Evolutionary conservation across 2,329 filamentous ascomycete genomes (phyloP), one percentile per base, ranked within the genome.

Genomic region (Hymenoscyphus infarciens): DNA sequence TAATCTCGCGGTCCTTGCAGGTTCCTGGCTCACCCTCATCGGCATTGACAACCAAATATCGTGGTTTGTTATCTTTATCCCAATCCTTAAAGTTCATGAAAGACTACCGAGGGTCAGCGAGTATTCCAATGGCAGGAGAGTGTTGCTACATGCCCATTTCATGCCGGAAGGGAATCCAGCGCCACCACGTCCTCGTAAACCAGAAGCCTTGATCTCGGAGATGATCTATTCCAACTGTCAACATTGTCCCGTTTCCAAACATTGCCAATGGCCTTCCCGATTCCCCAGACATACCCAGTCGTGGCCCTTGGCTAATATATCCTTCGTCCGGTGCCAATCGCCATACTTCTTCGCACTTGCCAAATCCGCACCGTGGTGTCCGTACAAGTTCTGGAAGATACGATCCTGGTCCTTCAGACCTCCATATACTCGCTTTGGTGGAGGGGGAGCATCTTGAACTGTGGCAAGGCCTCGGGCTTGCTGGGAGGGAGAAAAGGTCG

Each of bases 81-180:
- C 95, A 99, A 73, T 92, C 95, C 81, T 97, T 97, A 83, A 94
- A 93, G 84, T 99, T 99, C 95, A 99, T 99, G 80, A 99, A 99
- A 57, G 93, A 97, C 92, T 96, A 74, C 52, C 35, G 22, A 65
- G 56, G 67, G 64, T 67, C 58, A 73, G 65, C 59, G 25, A 25
- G 56, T 63, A n/a, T 19, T 11, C 25, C 16, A 35, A 42, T 29
- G 39, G 49, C 27, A 33, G 56, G 11, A n/a, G 6, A 29, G 25
- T 45, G 29, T 35, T 22, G 33, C 53, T 70, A 82, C 87, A 71
- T 87, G 96, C 92, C 91, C 95, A 99, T 93, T 99, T 99, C 83
- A 99, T 82, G 67, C 95, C 95, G 45, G 94, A 98, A 66, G 95
- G 95, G 78, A 99, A 99, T 74, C 95, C 95, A 78, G 95, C 95